Evolutionary conservation across 139 green algal genomes (phyloP), one percentile per base, ranked within the genome.

Genomic region (Closterium sp.): DNA sequence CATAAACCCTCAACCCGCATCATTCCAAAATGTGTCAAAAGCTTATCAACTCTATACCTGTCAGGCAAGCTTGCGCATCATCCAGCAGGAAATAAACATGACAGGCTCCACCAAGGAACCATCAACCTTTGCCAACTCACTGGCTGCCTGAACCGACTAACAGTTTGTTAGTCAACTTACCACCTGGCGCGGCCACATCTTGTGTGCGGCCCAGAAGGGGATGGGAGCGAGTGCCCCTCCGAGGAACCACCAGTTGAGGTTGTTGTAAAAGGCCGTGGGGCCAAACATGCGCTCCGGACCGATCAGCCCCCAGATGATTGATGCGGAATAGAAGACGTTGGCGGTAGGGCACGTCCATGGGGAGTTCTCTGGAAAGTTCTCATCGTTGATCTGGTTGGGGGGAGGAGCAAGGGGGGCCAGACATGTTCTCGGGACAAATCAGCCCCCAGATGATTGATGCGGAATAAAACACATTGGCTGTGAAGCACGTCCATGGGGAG

Each of bases 201-300:
- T 87, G 34, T 87, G 34, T 31, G 31, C 27, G 24, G 89, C 89
- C 89, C 89, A 92, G 11, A 92, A 70, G 9, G 89, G 30, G 24
- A 92, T 29, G 34, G 89, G 89, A 21, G 70, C 24, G 27, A 92
- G 32, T 2, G 42, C 34, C 10, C 89, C 89, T 21, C 22, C 89
- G 5, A 92, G 89, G 89, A 92, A 92, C 32, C 62, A 92, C 89
- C 89, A 92, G 70, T 92, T 92, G 31, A 92, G 89, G 24, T 34
- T 28, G 31, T 32, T 89, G 85, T 92, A 92, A 19, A 30, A 27
- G 4, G 34, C 32, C 3, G 11, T 21, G 10, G 24, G 24, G 19
- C 89, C 89, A 21, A 92, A 92, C 32, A 92, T 89, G 32, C 89
- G 89, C 29, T 73, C 24, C 6, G 89, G 89, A 6, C 34, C 89